phyloP scores from a whole-genome alignment of 208 protist species.

The Acanthamoeba castellanii region DNA sequence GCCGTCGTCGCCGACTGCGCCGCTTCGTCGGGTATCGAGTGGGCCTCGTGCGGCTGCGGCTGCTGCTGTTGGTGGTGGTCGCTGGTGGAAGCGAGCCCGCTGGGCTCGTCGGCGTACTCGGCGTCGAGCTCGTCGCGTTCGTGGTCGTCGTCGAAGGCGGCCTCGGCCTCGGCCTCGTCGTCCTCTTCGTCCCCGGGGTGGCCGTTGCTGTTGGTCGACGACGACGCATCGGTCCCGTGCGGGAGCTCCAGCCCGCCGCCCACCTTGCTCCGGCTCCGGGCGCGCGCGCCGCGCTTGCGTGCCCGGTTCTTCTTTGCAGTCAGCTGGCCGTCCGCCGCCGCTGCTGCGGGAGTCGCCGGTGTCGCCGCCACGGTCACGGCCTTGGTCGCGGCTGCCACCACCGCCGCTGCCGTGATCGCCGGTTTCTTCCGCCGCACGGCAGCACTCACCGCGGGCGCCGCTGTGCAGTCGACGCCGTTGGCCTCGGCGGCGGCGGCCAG shows the following conservation, averaged over 20 bases:
- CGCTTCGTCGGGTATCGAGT: too few relatives aligned
- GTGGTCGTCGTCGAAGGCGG: not conserved
- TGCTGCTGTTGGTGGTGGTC: not conserved
- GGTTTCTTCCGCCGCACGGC: not conserved
- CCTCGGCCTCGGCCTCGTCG: constrained; percentile 32
- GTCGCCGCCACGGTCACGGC: not conserved
- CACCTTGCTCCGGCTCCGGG: not conserved
- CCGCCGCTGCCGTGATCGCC: not conserved
- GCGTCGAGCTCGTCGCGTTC: not conserved
- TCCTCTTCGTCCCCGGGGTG: not conserved
- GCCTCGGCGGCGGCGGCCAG: not conserved
- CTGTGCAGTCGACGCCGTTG: not conserved
- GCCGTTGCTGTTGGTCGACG: not conserved
- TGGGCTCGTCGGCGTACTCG: not conserved
- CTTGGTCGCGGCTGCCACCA: not conserved
- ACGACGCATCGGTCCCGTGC: not conserved
- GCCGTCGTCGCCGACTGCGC: too few relatives aligned
- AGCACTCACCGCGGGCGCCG: too few relatives aligned
- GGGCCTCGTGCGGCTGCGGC: not conserved
- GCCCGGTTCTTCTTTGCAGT: not conserved
- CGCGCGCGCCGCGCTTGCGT: not conserved
- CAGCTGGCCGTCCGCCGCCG: not conserved
- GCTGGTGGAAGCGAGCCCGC: not conserved
- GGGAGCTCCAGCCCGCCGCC: not conserved
- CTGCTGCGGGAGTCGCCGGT: not conserved